Conservation (phyloP, 2,329 filamentous ascomycete species). For the Neocucurbitaria cava region DNA sequence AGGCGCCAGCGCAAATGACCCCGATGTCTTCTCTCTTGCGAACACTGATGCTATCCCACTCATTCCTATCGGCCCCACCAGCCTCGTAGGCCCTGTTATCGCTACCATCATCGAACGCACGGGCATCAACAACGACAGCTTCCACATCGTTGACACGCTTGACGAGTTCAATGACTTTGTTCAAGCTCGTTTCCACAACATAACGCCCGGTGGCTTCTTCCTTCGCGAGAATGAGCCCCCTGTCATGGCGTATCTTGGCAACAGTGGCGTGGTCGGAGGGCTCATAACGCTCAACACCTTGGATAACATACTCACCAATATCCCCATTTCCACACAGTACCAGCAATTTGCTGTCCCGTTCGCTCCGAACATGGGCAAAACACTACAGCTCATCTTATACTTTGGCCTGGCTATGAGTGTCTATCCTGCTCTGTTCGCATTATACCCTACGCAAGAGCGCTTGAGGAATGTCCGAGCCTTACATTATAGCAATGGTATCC, state of each 20-base stretch:
- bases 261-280: conserved; percentile 67
- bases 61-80: conserved; percentile 52
- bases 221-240: conserved; percentile 68
- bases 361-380: conserved; percentile 71
- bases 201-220: conserved; percentile 83
- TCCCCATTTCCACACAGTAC: conserved; percentile 74
- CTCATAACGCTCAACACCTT: conserved; percentile 89
- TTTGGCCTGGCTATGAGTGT: conserved; percentile 78
- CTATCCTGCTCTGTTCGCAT: conserved; percentile 84
- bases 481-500: conserved; percentile 90
- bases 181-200: conserved; percentile 65
- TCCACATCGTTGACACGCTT: conserved; percentile 68
- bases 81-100: conserved; percentile 34
- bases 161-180: conserved; percentile 74
- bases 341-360: conserved; percentile 79
- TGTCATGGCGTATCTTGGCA: conserved; percentile 74
- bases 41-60: conserved; percentile 31
- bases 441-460: conserved; percentile 88
- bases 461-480: conserved; percentile 79
- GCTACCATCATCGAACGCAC: conserved; percentile 37
- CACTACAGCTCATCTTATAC: conserved; percentile 81
- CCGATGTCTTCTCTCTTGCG: conserved; percentile 37
- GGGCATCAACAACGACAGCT: conserved; percentile 31
- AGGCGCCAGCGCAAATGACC: conserved; percentile 42
- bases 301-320: conserved; percentile 75